Conservation (phyloP, 805 yeast genomes). For the Yamadazyma philogaea region DNA sequence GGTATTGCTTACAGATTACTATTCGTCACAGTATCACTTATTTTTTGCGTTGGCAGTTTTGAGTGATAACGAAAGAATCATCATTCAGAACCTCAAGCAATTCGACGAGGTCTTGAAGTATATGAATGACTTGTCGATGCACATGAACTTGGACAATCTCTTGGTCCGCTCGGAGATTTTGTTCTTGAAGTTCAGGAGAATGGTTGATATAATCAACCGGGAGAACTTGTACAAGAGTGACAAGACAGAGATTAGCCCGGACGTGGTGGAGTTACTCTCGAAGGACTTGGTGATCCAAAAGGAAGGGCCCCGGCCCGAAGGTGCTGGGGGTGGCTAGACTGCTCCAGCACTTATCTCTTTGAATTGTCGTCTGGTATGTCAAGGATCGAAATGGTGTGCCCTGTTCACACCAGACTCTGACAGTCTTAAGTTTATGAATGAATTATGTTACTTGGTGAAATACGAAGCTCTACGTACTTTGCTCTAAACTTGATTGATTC, state of each 20-base stretch:
- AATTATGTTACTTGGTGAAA: too few relatives aligned
- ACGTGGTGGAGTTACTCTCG: constrained; percentile 58
- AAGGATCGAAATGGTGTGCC: too few relatives aligned
- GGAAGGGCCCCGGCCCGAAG: constrained; percentile 49
- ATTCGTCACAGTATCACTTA: constrained; percentile 82
- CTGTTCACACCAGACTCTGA: too few relatives aligned
- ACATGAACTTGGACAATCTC: constrained; percentile 70
- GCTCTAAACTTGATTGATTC: too few relatives aligned
- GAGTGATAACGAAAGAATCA: constrained; percentile 78
- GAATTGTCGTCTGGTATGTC: too few relatives aligned
- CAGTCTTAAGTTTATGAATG: too few relatives aligned
- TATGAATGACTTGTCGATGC: constrained; percentile 84
- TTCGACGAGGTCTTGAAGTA: constrained; percentile 92
- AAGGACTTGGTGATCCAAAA: constrained; percentile 61
- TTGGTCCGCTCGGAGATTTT: constrained; percentile 81
- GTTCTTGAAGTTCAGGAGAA: constrained; percentile 74
- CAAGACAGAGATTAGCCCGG: constrained; percentile 39
- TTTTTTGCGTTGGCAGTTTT: constrained; percentile 87
- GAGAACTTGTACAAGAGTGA: constrained; percentile 24
- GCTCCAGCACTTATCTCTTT: too few relatives aligned
- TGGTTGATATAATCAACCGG: constrained; percentile 75
- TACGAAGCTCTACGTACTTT: too few relatives aligned
- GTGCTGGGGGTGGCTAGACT: constrained; percentile 42
- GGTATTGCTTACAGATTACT: constrained; percentile 81
- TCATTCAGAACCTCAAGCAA: constrained; percentile 65